Evolutionary conservation across 129 eudicot species (phyloP).

Genomic region (Flaveria brownii): DNA sequence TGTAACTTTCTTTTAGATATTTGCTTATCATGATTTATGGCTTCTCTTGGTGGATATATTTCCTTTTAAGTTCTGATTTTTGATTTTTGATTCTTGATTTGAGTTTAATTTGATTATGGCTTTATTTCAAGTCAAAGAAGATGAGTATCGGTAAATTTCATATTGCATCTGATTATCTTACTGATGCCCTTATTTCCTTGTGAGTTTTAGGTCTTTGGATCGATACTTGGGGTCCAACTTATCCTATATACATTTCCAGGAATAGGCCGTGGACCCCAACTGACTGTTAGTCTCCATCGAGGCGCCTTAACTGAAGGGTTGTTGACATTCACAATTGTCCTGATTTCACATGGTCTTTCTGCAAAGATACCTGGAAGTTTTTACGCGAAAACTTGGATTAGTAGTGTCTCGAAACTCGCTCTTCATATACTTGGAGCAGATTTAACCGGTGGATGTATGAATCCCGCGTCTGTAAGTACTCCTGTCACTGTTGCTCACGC

Average conservation of each 20-base stretch:
- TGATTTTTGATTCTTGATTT: neutral
- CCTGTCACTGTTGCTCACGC: constrained; percentile 1
- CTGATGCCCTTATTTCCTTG: constrained; percentile 11
- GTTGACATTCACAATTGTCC: constrained; percentile 64
- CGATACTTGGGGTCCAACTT: constrained; percentile 68
- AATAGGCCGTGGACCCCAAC: constrained; percentile 71
- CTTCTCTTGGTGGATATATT: neutral
- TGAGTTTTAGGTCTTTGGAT: constrained; percentile 63
- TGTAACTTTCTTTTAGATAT: neutral
- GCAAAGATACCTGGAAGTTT: constrained; percentile 65
- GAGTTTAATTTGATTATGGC: neutral
- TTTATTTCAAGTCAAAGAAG: constrained; percentile 11
- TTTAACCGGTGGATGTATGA: constrained; percentile 91
- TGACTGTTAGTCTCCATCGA: constrained; percentile 64
- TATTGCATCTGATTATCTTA: neutral
- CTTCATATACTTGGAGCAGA: constrained; percentile 90
- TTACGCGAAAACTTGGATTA: constrained; percentile 79
- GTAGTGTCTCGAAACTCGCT: constrained; percentile 80
- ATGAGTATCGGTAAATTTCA: neutral
- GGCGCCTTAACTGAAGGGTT: constrained; percentile 93
- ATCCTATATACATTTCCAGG: constrained; percentile 67
- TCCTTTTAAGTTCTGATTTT: neutral
- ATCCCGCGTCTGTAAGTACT: constrained; percentile 87
- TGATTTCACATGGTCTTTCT: constrained; percentile 56
- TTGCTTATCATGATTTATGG: neutral